Base-by-base conservation (phyloP, 2,329 filamentous ascomycete genomes). In the Rhynchosporium graminicola region DNA sequence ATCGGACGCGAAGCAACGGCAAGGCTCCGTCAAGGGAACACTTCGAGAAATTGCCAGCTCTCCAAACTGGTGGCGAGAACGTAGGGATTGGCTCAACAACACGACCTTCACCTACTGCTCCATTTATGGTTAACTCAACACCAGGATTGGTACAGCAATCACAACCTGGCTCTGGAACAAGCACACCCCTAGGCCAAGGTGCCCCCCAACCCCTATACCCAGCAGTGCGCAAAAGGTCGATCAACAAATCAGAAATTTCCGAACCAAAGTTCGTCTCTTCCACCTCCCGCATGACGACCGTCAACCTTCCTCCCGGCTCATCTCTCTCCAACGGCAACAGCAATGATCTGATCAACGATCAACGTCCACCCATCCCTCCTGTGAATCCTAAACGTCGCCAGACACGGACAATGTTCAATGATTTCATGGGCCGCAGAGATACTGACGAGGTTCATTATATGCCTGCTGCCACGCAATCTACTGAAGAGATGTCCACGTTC, bases 161-260 rank as follows among this genome's bases (percentile, higher is more conserved):
- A 31, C 65, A 72, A 36, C 54, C 43, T 20, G 63, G 63, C 28
- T 65, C 70, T 47, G 60, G 63, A 47, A 58, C 67, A 15, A 68
- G 59, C 13, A 69, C 71, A 13, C 67, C 72, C 2, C 68, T 65
- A 29, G 26, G 43, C 3, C 63, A 64, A 50, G 68, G 62, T 50
- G 20, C 48, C 28, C 64, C 69, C 26, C 15, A 33, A 6, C 46
- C 48, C 4, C 63, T 59, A 3, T 46, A 60, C 2, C 64, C 68
- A 33, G 52, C 62, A 3, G 29, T 62, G n/a, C 67, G 72, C 4
- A 74, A 74, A 60, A 66, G 64, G 51, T 73, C 72, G 4, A 66
- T 74, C 52, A 73, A 72, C 31, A 74, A 74, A 54, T 67, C 69
- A 9, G 71, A 73, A 1, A 74, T 74, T 31, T 74, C 73, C 3